Evolutionary conservation across 2,329 filamentous ascomycete genomes (phyloP).

Genomic region (Trichoderma pleuroti): DNA sequence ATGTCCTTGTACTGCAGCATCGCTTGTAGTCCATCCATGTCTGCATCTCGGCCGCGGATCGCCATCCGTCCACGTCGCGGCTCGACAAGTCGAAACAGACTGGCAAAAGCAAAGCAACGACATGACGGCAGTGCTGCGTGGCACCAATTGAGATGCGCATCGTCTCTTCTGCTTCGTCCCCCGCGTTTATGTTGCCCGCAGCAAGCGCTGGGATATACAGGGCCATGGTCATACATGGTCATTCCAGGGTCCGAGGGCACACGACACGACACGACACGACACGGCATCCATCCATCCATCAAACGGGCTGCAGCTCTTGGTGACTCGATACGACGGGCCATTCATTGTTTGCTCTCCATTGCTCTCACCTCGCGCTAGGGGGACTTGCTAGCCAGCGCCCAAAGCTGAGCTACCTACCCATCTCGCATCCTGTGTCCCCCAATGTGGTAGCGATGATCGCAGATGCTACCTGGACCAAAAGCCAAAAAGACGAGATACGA

Average conservation of each 20-base stretch:
- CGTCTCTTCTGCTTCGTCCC: background rate
- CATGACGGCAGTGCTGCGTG: slow-evolving; percentile 17
- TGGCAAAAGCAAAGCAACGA: background rate
- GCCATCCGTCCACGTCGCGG: slow-evolving; percentile 17
- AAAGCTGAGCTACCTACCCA: background rate
- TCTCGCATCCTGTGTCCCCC: background rate
- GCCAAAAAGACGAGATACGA: background rate
- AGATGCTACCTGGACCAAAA: background rate
- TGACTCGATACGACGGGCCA: background rate
- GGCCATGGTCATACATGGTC: background rate
- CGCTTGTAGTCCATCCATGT: background rate
- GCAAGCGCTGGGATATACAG: background rate
- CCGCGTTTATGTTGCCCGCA: background rate
- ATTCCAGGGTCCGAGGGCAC: background rate
- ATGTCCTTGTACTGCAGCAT: background rate
- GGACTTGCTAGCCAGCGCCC: background rate
- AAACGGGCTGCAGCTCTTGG: background rate
- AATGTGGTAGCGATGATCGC: background rate
- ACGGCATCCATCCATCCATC: background rate
- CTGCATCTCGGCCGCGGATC: slow-evolving; percentile 16
- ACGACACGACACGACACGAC: too few relatives aligned
- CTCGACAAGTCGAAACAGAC: background rate
- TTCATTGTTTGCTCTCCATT: background rate
- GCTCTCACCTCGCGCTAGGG: background rate
- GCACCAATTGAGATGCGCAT: slow-evolving; percentile 16